These are phyloP conservation scores for Colletotrichum orbiculare DNA, from an alignment of 2,329 filamentous ascomycete genomes.

Conservation along the genomic window DNA sequence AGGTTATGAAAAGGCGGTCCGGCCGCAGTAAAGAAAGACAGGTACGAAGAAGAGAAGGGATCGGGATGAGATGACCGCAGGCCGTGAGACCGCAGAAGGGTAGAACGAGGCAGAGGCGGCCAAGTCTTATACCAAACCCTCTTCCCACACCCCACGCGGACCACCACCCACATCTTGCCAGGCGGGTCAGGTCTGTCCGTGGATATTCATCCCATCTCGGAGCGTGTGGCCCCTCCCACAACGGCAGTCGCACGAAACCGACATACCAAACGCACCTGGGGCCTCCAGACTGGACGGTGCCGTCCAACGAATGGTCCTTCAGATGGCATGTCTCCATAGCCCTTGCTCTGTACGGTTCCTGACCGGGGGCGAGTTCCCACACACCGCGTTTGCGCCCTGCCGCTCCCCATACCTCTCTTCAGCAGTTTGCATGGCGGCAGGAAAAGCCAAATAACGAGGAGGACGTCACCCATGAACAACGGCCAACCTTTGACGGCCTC, in stretches of 20 bases:
- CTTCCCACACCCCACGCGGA: constrained; percentile 19
- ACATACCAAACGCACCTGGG: constrained; percentile 32
- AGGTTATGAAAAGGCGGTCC: constrained; percentile 28
- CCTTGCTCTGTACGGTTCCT: constrained; percentile 15
- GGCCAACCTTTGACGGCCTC: constrained; percentile 3
- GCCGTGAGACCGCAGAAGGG: neutral
- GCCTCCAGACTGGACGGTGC: constrained; percentile 7
- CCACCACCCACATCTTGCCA: constrained; percentile 13
- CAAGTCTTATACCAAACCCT: constrained; percentile 36
- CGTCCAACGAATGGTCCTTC: constrained; percentile 33
- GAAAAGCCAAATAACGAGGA: constrained; percentile 15
- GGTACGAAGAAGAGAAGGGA: constrained; percentile 24
- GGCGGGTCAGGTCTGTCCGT: constrained; percentile 19
- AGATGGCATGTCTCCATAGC: constrained; percentile 33
- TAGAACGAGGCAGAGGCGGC: constrained; percentile 9
- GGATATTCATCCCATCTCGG: constrained; percentile 28
- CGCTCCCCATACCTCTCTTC: constrained; percentile 18
- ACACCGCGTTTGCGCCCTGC: constrained; percentile 5
- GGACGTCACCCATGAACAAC: neutral
- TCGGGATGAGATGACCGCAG: constrained; percentile 32
- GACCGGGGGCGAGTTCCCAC: constrained; percentile 10
- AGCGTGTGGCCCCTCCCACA: neutral
- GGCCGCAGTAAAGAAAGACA: constrained; percentile 32
- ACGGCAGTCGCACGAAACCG: constrained; percentile 36
- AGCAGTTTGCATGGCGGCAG: constrained; percentile 11